These are phyloP conservation scores for Phyllosticta ampelicida DNA, from an alignment of 2,329 filamentous ascomycete species.

Conservation along the genomic window DNA sequence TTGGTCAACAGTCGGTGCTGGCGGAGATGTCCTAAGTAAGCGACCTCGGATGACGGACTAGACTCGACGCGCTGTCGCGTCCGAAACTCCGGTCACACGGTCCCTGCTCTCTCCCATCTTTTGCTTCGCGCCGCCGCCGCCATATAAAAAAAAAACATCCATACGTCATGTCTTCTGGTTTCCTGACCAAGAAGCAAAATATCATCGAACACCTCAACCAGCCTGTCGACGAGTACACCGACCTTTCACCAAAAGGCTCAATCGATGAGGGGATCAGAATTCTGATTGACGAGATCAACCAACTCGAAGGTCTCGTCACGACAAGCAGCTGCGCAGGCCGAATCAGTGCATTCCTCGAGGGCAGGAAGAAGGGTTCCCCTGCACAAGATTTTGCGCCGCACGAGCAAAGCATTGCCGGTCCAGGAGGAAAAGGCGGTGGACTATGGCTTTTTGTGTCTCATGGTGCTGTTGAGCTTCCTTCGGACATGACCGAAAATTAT, in stretches of 20 bases:
- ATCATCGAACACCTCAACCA: conserved; percentile 62
- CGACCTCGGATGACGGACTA: conserved; percentile 9
- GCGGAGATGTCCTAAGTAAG: conserved; percentile 1
- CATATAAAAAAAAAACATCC: background rate
- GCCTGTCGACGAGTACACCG: conserved; percentile 62
- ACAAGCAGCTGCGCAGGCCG: conserved; percentile 89
- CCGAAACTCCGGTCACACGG: background rate
- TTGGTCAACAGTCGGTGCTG: background rate
- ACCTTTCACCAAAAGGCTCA: conserved; percentile 80
- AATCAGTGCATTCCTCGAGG: conserved; percentile 80
- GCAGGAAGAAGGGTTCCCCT: conserved; percentile 39
- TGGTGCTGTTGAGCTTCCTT: conserved; percentile 45
- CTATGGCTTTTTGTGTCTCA: conserved; percentile 85
- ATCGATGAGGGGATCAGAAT: conserved; percentile 69
- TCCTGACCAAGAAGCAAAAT: conserved; percentile 51
- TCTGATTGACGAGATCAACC: conserved; percentile 71
- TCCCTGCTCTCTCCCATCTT: background rate
- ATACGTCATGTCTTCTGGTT: conserved; percentile 22
- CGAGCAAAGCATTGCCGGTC: conserved; percentile 40
- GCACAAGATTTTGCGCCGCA: conserved; percentile 13
- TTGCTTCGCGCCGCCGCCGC: background rate
- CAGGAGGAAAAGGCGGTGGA: conserved; percentile 78
- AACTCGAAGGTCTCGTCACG: conserved; percentile 64
- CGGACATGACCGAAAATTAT: conserved; percentile 9
- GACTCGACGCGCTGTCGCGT: conserved; percentile 7